Percentiles rank a stretch among this genome's conserved stretches.
Conservation (phyloP, 2,329 filamentous ascomycete genomes). For the Calonectria crousiana region DNA sequence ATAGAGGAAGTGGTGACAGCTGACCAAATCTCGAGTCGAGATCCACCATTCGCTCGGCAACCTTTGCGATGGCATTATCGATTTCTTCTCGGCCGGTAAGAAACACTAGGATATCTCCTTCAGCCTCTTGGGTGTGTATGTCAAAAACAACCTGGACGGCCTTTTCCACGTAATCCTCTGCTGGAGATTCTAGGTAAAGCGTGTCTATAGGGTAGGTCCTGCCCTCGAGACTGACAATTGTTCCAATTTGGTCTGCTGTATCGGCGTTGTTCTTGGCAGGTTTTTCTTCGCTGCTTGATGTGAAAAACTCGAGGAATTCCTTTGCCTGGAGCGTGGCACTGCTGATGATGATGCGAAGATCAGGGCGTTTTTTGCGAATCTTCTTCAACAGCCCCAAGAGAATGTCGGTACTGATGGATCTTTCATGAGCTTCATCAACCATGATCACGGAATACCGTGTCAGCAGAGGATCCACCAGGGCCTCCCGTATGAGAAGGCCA, state of each 20-base stretch:
- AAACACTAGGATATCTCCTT: conserved; percentile 92
- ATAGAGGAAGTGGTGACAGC: conserved; percentile 75
- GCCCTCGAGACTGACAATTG: conserved; percentile 87
- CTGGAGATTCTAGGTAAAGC: conserved; percentile 81
- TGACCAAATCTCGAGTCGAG: conserved; percentile 56
- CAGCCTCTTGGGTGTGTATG: conserved; percentile 83
- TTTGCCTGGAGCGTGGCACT: conserved; percentile 95
- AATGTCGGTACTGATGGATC: conserved; percentile 92
- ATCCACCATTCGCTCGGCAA: conserved; percentile 77
- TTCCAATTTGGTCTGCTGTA: conserved; percentile 46
- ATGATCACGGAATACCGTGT: conserved; percentile 96
- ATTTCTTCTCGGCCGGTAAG: conserved; percentile 95
- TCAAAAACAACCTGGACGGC: conserved; percentile 87
- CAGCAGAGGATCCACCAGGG: conserved; percentile 90
- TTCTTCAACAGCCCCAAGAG: conserved; percentile 92
- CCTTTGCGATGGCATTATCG: conserved; percentile 81
- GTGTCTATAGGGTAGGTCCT: conserved; percentile 90
- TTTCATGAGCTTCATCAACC: conserved; percentile 97
- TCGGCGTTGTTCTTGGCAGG: conserved; percentile 41
- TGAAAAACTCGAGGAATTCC: conserved; percentile 85
- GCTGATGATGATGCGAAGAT: conserved; percentile 89
- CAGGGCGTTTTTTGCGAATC: conserved; percentile 81
- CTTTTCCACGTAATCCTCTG: conserved; percentile 88
- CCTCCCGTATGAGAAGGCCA: conserved; percentile 90
- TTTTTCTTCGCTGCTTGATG: conserved; percentile 52